Evolutionary conservation across 441 rosid species (phyloP), one percentile per base, ranked within the genome.

Genomic region (Rhodomyrtus psidioides): DNA sequence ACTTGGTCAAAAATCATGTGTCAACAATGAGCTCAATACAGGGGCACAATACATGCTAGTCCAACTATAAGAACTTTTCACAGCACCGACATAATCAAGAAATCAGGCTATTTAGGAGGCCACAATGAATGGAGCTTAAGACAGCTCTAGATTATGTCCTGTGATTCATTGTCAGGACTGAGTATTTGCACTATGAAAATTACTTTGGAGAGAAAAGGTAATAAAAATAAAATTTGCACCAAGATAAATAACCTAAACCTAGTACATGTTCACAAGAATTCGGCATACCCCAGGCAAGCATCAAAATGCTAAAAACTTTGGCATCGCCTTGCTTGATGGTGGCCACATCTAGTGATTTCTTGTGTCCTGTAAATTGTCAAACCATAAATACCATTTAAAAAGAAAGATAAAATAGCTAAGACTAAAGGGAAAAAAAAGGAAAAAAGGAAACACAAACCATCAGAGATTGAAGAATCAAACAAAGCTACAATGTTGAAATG

Each of bases 211-310:
- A 55, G 21, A 53, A 42, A 30, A 53, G 46, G 27, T 39, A 9
- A 55, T n/a, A 28, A 34, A 54, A 21, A 82, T 54, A 56, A 74
- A 74, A 74, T 21, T 7, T 30, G 55, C 5, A 83, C n/a, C 34
- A 42, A 83, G 55, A 44, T 62, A n/a, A 7, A 60, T 60, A 28
- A 56, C 44, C n/a, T 54, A 82, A 54, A 82, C 58, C 10, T 28
- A 82, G 58, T 28, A 17, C 58, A 46, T 53, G n/a, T 54, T 53
- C 26, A 49, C 76, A 58, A 5, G 26, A 27, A 55, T 21, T 53
- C 2, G 4, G 39, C 79, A 81, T 96, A 97, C 98, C 98, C 99
- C 99, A 97, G 39, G 99, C 96, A 86, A 97, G 95, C 98, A 95
- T 97, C 92, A 96, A 91, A 87, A 96, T 94, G 65, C 99, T 95